Evolutionary conservation across 768 basidiomycete species (phyloP), one percentile per base, ranked within the genome.

Genomic region (Fibroporia radiculosa): DNA sequence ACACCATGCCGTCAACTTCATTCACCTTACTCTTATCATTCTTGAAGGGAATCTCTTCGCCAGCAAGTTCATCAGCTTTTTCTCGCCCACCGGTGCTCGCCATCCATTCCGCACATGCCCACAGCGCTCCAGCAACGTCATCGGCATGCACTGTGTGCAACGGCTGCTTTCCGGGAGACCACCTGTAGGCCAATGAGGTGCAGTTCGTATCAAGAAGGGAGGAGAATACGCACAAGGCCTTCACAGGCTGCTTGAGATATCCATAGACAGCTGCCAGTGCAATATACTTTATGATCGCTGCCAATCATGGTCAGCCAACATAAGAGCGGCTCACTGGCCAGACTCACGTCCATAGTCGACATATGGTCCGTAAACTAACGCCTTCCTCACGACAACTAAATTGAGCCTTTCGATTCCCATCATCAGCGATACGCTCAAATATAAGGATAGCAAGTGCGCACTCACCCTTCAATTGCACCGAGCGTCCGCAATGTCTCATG

Each of bases 191-290:
- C n/a, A n/a, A n/a, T n/a, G 26, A 29, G 22, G 37, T 64, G 27
- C 57, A 27, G 47, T 13, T 8, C n/a, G 25, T 10, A 45, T 28
- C 12, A 45, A 25, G 18, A 32, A 54, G 33, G 11, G 31, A n/a
- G 16, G 32, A 42, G 16, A 32, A 39, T 25, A 55, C 81, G 52
- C 55, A 90, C 86, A 91, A 70, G 8, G 80, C 84, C 60, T 86
- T 89, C 81, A 93, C 86, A 1, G 87, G 85, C 53, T 85, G 81
- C 58, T 87, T 78, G 62, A 87, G 68, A 58, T 85, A 79, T 4
- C 85, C 85, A 61, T 92, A 92, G 23, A 91, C 80, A 11, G 84
- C 75, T 8, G 78, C 83, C 11, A 90, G 80, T 1, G 82, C 82
- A 35, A 88, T 78, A 32, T 76, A 78, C 8, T 81, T 41, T 8